Percentiles rank a stretch among this genome's conserved stretches.
Evolutionary conservation across 305 asterid genomes (phyloP).

Genomic region (Fraxinus angustifolia): DNA sequence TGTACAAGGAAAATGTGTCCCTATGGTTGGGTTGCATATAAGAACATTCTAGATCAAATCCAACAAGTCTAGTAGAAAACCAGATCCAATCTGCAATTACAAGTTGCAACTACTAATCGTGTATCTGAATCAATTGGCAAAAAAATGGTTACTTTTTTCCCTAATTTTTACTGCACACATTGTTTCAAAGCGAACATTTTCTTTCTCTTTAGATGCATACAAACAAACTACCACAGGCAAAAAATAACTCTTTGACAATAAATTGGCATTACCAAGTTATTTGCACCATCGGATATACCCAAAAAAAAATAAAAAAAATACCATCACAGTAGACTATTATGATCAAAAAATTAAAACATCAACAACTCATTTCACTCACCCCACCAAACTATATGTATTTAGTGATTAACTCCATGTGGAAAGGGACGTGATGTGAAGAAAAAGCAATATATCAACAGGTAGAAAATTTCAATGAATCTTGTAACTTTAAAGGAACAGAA

Average conservation of each 20-base stretch:
- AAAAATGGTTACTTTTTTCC: background rate
- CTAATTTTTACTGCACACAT: background rate
- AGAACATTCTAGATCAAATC: background rate
- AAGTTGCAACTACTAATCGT: background rate
- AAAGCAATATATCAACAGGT: background rate
- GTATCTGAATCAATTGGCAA: background rate
- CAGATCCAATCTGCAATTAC: background rate
- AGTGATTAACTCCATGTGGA: background rate
- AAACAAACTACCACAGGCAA: background rate
- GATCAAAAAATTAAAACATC: background rate
- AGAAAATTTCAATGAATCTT: background rate
- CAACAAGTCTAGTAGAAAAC: background rate
- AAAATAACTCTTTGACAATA: background rate
- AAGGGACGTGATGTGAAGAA: background rate
- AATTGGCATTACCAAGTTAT: background rate
- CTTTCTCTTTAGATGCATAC: background rate
- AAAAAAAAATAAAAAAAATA: background rate
- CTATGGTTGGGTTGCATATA: background rate
- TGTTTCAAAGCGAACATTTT: background rate
- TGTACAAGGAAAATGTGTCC: background rate
- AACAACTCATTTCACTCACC: background rate
- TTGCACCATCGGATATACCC: background rate
- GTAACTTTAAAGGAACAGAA: background rate
- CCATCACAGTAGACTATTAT: background rate
- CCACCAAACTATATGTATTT: background rate